Conservation (phyloP, 805 yeast genomes). For the Saturnispora sekii region DNA sequence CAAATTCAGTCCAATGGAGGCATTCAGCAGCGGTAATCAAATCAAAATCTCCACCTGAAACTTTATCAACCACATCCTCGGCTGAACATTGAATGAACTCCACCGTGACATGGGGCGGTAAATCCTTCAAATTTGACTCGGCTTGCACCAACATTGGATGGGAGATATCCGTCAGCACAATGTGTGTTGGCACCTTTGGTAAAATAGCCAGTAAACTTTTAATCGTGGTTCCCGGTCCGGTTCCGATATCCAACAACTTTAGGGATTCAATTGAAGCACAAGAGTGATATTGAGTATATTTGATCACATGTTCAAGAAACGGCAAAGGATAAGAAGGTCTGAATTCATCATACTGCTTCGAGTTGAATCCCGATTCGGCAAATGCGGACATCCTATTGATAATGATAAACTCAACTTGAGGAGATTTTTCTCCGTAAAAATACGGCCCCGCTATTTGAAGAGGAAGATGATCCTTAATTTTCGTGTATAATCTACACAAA, state of each 20-base stretch:
- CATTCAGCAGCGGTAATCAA: slow-evolving; percentile 75
- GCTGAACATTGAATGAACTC: slow-evolving; percentile 9
- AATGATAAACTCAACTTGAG: not conserved
- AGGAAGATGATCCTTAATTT: no score
- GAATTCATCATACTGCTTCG: slow-evolving; percentile 42
- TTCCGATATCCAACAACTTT: slow-evolving; percentile 41
- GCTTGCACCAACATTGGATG: slow-evolving; percentile 38
- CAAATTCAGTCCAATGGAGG: slow-evolving; percentile 63
- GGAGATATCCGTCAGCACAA: slow-evolving; percentile 40
- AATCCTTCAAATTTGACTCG: slow-evolving; percentile 8
- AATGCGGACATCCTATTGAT: slow-evolving; percentile 48
- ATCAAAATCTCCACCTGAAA: slow-evolving; percentile 31
- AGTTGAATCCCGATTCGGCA: slow-evolving; percentile 41
- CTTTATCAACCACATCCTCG: slow-evolving; percentile 19
- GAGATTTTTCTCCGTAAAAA: no score
- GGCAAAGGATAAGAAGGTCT: slow-evolving; percentile 59
- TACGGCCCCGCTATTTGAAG: no score
- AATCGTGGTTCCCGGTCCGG: slow-evolving; percentile 47
- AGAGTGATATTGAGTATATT: slow-evolving; percentile 5
- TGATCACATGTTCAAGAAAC: slow-evolving; percentile 34
- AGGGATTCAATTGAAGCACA: not conserved
- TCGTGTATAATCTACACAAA: no score
- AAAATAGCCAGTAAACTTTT: slow-evolving; percentile 33
- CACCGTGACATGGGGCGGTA: not conserved
- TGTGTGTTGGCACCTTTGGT: slow-evolving; percentile 17